Evolutionary conservation across 2,329 filamentous ascomycete genomes (phyloP).

Genomic region (Phoma sp.): DNA sequence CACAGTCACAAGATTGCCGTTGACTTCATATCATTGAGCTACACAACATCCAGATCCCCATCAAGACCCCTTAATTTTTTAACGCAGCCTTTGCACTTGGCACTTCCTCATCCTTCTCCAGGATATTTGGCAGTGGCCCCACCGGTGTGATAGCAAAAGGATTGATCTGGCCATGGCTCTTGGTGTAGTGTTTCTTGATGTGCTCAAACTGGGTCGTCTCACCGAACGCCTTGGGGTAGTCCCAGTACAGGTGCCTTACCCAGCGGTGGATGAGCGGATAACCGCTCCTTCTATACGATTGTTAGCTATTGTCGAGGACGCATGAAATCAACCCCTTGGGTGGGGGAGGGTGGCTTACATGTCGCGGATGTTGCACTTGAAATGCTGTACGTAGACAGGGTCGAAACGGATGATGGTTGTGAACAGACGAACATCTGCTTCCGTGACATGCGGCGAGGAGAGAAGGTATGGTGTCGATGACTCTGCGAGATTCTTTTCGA

Average conservation of each 20-base stretch:
- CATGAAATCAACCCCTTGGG: too few species aligned
- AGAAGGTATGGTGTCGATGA: constrained; percentile 57
- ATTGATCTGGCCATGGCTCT: constrained; percentile 71
- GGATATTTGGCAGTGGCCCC: constrained; percentile 82
- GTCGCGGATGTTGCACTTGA: constrained; percentile 83
- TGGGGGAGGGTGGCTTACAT: constrained; percentile 54
- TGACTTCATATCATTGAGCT: too few species aligned
- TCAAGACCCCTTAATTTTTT: constrained; percentile 2
- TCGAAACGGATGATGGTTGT: constrained; percentile 70
- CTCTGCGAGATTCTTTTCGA: constrained; percentile 52
- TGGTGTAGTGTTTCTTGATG: constrained; percentile 83
- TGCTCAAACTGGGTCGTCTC: constrained; percentile 92
- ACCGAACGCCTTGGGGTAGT: constrained; percentile 76
- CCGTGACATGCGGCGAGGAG: constrained; percentile 54
- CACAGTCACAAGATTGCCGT: too few species aligned
- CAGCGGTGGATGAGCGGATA: constrained; percentile 84
- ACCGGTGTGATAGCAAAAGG: constrained; percentile 78
- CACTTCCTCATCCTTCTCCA: constrained; percentile 81
- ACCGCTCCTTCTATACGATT: too few species aligned
- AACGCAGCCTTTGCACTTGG: constrained; percentile 56
- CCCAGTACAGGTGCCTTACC: constrained; percentile 78
- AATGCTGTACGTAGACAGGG: constrained; percentile 64
- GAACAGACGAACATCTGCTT: constrained; percentile 60
- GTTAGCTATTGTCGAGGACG: too few species aligned
- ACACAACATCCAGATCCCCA: too few species aligned